Conservation (phyloP, 2,329 filamentous ascomycete genomes). For the Decorospora gaudefroyi region DNA sequence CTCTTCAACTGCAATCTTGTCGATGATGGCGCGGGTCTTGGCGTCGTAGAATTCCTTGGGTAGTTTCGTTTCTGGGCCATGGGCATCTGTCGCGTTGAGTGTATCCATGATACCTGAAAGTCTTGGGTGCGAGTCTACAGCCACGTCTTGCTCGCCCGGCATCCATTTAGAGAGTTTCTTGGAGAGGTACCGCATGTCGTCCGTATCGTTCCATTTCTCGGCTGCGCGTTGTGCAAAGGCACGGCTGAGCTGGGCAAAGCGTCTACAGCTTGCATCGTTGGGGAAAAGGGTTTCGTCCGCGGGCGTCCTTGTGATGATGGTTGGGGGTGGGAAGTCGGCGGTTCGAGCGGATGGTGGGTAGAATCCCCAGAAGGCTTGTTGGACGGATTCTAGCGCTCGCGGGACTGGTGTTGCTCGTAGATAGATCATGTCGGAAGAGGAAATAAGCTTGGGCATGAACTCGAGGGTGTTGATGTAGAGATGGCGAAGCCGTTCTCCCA, state of each 20-base stretch:
- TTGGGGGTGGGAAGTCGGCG: conserved; percentile 50
- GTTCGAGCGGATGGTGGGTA: conserved; percentile 53
- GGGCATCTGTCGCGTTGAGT: conserved; percentile 84
- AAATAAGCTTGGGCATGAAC: conserved; percentile 54
- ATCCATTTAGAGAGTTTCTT: conserved; percentile 82
- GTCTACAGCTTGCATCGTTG: conserved; percentile 55
- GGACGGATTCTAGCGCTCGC: conserved; percentile 56
- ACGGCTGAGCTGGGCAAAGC: conserved; percentile 54
- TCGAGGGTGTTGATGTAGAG: conserved; percentile 57
- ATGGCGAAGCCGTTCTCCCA: conserved; percentile 54
- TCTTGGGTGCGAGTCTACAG: conserved; percentile 81
- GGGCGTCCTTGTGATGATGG: conserved; percentile 52
- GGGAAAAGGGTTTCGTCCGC: conserved; percentile 57
- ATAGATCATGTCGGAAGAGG: conserved; percentile 52
- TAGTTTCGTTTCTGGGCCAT: conserved; percentile 76
- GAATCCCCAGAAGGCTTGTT: conserved; percentile 56
- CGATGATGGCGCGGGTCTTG: conserved; percentile 69
- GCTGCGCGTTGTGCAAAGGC: conserved; percentile 56
- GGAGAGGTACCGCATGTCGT: conserved; percentile 84
- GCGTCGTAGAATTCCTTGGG: conserved; percentile 86
- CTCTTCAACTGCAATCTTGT: conserved; percentile 79
- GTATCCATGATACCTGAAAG: conserved; percentile 93
- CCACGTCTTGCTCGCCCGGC: conserved; percentile 70
- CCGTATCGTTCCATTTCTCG: conserved; percentile 59
- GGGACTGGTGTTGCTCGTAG: conserved; percentile 56